These are phyloP conservation scores for Paraglomus brasilianum DNA, from an alignment of 192 early-diverging fungal genomes.

Conservation along the genomic window DNA sequence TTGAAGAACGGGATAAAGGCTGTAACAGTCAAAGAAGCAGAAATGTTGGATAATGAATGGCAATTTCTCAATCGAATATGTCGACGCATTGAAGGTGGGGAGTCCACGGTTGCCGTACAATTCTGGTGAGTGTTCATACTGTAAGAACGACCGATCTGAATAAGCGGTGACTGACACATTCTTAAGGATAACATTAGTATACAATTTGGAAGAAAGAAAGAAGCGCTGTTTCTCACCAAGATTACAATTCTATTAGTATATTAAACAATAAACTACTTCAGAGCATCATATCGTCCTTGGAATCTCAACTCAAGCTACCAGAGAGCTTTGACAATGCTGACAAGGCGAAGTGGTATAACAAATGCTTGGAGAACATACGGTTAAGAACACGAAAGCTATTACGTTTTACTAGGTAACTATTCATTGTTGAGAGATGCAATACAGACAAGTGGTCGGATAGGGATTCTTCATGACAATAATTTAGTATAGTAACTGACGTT, in stretches of 20 bases:
- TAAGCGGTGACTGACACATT: conserved; percentile 42
- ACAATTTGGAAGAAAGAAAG: neutral
- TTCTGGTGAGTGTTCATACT: conserved; percentile 63
- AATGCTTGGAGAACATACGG: conserved; percentile 62
- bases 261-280: conserved; percentile 48
- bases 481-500: neutral
- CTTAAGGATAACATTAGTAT: neutral
- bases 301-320: conserved; percentile 40
- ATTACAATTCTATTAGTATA: conserved; percentile 37
- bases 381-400: conserved; percentile 62
- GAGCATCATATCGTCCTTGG: conserved; percentile 51
- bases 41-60: conserved; percentile 82
- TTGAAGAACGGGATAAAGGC: conserved; percentile 57
- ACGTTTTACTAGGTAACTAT: conserved; percentile 57
- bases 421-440: neutral
- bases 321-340: conserved; percentile 36
- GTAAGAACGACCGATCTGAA: conserved; percentile 44
- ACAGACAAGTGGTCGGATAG: neutral
- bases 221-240: neutral
- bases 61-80: conserved; percentile 71
- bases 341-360: conserved; percentile 59
- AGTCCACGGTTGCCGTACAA: conserved; percentile 69
- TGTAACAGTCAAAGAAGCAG: conserved; percentile 67
- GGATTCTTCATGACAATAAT: neutral
- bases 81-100: conserved; percentile 68